A percentile compares a stretch with the other conserved stretches of the same genome.
Evolutionary conservation across 2,329 filamentous ascomycete species (phyloP).

Genomic region (Colletotrichum cereale): DNA sequence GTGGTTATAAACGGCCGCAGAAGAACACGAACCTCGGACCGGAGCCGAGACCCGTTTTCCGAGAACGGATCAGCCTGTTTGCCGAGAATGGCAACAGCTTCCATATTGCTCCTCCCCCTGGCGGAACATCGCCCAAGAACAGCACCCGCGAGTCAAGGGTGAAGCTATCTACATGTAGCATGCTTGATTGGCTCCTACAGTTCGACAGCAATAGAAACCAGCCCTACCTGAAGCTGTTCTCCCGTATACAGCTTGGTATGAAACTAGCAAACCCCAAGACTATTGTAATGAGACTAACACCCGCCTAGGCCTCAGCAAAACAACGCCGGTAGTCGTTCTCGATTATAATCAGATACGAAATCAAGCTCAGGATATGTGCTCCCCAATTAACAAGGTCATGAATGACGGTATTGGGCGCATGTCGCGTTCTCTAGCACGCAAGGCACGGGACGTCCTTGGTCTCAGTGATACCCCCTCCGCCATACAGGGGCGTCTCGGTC

Average conservation of each 20-base stretch:
- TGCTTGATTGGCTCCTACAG: constrained; percentile 67
- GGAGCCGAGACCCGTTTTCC: constrained; percentile 45
- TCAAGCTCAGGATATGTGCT: constrained; percentile 53
- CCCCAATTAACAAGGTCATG: constrained; percentile 63
- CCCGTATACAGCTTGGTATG: constrained; percentile 67
- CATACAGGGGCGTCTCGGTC: constrained; percentile 78
- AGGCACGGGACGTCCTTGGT: constrained; percentile 64
- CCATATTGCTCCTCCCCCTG: constrained; percentile 42
- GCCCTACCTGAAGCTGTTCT: constrained; percentile 68
- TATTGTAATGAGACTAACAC: constrained; percentile 7
- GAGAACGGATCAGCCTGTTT: constrained; percentile 58
- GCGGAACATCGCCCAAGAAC: not conserved
- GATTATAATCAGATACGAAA: constrained; percentile 60
- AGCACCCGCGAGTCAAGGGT: constrained; percentile 41
- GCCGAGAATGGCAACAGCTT: constrained; percentile 64
- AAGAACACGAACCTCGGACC: constrained; percentile 49
- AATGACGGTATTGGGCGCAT: constrained; percentile 77
- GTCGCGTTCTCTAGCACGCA: constrained; percentile 69
- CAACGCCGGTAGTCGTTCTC: constrained; percentile 60
- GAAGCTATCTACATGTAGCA: constrained; percentile 52
- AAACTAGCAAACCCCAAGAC: too few species aligned
- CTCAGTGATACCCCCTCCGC: constrained; percentile 69
- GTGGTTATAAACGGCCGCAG: constrained; percentile 44
- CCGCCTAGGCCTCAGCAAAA: constrained; percentile 64
- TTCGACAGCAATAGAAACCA: constrained; percentile 59